Evolutionary conservation across 768 basidiomycete species (phyloP), one percentile per base, ranked within the genome.

Genomic region (Lactarius psammicola): DNA sequence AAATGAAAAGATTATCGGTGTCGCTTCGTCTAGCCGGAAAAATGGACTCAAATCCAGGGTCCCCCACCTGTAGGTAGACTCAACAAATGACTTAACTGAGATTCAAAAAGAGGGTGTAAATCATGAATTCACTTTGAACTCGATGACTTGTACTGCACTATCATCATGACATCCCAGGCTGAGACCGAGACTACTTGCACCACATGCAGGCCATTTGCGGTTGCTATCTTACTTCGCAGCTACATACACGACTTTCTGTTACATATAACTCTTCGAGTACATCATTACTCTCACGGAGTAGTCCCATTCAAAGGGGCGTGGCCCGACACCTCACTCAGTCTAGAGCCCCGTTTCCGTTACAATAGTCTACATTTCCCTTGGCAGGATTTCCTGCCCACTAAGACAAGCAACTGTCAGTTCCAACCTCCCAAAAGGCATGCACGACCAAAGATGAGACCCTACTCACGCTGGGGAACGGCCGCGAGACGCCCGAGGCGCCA

Each of bases 271-370:
- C 20, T 20, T n/a, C 42, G 20, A 44, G 9, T 44, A 44, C 20
- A 44, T 36, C 11, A 15, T 13, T 38, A 38, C 36, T 5, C 15
- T 17, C 36, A 15, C 0, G 13, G 2, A 3, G 15, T 13, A 38
- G 15, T 15, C 11, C 10, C 36, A 38, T 38, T 38, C 13, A 15
- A 38, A 38, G 11, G 26, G 9, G 4, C 4, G 26, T 28, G 6
- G 4, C 23, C 13, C 28, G n/a, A 23, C 20, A 34, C n/a, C 42
- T 69, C 65, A 80, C 42, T 69, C 65, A 80, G 66, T 80, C 78
- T 54, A 85, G 71, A 36, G 83, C 83, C 6, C 83, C 82, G 72
- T 85, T 85, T 8, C 84, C 84, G 64, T 85, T 85, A 67, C 84
- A 86, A 67, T 84, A 81, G 71, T 86, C 84, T 3, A 83, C 80